phyloP scores from a whole-genome alignment of 148 eudicot genomes.

The Persicaria maculosa region DNA sequence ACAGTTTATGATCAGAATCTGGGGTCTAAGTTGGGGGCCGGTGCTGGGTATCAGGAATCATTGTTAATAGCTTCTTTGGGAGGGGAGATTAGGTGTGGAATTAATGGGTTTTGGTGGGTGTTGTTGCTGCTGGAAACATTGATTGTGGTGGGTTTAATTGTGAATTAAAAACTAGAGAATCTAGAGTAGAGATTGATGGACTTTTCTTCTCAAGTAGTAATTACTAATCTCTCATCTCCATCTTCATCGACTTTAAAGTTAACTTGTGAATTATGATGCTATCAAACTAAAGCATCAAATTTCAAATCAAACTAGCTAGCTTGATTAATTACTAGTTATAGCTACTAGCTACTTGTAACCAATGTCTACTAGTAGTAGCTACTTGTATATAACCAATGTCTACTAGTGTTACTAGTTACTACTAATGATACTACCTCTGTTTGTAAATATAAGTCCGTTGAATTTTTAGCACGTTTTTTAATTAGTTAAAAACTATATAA shows the following conservation, averaged over 20 bases:
- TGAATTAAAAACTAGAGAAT: neutral
- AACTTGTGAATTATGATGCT: neutral
- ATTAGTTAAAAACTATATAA: too few relatives aligned
- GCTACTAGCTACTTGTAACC: too few relatives aligned
- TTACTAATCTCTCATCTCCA: neutral
- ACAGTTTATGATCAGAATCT: constrained; percentile 11
- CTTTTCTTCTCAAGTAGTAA: neutral
- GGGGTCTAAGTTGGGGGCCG: constrained; percentile 17
- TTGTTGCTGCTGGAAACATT: constrained; percentile 25
- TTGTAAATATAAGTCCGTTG: too few relatives aligned
- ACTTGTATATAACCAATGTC: too few relatives aligned
- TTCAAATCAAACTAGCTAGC: constrained; percentile 3
- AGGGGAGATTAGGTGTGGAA: constrained; percentile 19
- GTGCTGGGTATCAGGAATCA: constrained; percentile 11
- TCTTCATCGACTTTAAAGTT: neutral
- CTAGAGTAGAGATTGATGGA: neutral
- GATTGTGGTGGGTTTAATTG: constrained; percentile 17
- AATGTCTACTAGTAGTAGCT: too few relatives aligned
- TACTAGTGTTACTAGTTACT: too few relatives aligned
- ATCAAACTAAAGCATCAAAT: neutral
- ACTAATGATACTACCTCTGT: too few relatives aligned
- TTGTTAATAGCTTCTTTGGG: constrained; percentile 36
- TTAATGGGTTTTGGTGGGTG: constrained; percentile 33
- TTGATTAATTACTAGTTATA: neutral
- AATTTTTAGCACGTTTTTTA: too few relatives aligned